phyloP scores from a whole-genome alignment of 106 monocot genomes.

The Dioscorea alata region DNA sequence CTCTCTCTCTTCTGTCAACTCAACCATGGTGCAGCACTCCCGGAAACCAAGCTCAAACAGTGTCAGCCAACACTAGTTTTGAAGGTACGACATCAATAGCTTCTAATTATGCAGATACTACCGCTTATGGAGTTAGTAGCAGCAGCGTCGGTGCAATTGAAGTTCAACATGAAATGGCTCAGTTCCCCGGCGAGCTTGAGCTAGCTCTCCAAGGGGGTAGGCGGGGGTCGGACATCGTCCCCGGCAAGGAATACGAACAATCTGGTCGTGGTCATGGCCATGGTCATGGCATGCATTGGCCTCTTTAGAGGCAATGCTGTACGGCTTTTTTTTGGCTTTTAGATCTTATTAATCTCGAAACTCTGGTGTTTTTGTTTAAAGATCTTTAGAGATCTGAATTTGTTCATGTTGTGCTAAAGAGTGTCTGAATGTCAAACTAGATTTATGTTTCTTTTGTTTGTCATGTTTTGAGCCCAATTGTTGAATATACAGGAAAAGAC shows the following conservation, averaged over 20 bases:
- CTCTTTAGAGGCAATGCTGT: conserved; percentile 24
- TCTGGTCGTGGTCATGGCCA: background rate
- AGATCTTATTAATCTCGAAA: no score
- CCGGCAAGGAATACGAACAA: conserved; percentile 28
- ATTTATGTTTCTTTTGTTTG: no score
- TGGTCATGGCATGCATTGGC: conserved; percentile 46
- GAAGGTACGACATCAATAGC: conserved; percentile 19
- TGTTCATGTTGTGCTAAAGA: no score
- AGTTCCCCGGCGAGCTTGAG: conserved; percentile 82
- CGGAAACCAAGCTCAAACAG: conserved; percentile 16
- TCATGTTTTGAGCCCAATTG: no score
- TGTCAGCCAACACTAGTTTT: conserved; percentile 9
- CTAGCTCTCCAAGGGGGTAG: conserved; percentile 52
- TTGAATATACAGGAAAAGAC: no score
- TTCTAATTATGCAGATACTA: conserved; percentile 9
- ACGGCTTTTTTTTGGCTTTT: no score
- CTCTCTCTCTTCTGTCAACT: conserved; percentile 99
- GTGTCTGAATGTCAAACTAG: no score
- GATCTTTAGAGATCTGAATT: no score
- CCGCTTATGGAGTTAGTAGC: conserved; percentile 32
- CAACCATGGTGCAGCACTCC: conserved; percentile 43
- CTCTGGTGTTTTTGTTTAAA: no score
- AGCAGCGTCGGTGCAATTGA: conserved; percentile 6
- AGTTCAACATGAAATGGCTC: conserved; percentile 28
- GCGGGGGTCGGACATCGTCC: background rate